Conservation (phyloP, 1,139 yeast species). For the Arxiozyma slooffiae region DNA sequence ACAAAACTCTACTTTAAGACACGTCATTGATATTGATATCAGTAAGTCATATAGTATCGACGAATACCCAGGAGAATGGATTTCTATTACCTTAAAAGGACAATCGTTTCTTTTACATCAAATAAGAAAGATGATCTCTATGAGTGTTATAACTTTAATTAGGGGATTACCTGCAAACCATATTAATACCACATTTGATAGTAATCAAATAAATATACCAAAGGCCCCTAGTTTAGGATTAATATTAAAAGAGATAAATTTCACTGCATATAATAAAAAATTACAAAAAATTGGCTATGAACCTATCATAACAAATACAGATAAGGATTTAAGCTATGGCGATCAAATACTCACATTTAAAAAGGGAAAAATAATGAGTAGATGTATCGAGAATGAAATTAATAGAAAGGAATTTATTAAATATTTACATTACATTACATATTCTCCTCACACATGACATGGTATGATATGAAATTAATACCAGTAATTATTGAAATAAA, state of each 20-base stretch:
- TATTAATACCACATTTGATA: slow-evolving; percentile 62
- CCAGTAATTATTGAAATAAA: no score
- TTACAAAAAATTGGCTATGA: slow-evolving; percentile 67
- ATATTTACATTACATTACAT: background rate
- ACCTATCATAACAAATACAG: slow-evolving; percentile 54
- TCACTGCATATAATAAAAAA: slow-evolving; percentile 66
- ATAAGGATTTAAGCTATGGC: slow-evolving; percentile 51
- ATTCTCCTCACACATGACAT: background rate
- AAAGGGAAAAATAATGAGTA: slow-evolving; percentile 58
- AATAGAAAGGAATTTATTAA: background rate
- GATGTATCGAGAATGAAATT: background rate
- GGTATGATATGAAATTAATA: background rate
- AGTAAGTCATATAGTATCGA: slow-evolving; percentile 73
- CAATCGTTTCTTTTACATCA: slow-evolving; percentile 96
- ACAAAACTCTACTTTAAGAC: slow-evolving; percentile 57
- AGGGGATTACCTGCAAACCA: slow-evolving; percentile 49
- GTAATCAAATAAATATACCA: slow-evolving; percentile 71
- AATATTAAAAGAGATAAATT: slow-evolving; percentile 78
- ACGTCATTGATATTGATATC: slow-evolving; percentile 59
- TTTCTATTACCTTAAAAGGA: slow-evolving; percentile 82
- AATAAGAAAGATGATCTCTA: slow-evolving; percentile 87
- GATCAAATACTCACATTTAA: slow-evolving; percentile 44
- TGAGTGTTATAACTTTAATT: slow-evolving; percentile 38
- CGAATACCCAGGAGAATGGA: slow-evolving; percentile 81
- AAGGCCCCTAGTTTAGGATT: slow-evolving; percentile 94